These are phyloP conservation scores for Stachybotrys chlorohalonatus DNA, from an alignment of 2,329 filamentous ascomycete species.

Conservation along the genomic window DNA sequence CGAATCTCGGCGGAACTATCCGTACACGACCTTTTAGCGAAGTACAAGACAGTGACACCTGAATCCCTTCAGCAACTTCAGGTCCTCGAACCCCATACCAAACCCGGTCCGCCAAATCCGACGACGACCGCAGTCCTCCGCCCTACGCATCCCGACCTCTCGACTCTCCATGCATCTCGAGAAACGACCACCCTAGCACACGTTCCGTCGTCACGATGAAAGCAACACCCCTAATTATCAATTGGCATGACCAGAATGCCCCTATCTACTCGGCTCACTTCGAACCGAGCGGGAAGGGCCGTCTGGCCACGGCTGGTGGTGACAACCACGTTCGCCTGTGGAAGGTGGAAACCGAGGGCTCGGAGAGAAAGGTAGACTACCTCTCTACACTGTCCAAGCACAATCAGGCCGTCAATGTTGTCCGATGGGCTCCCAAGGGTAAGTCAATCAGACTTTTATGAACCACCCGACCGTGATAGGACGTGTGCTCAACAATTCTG, in stretches of 20 bases:
- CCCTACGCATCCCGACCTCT: slow-evolving; percentile 3
- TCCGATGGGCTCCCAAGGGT: slow-evolving; percentile 93
- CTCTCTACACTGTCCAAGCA: slow-evolving; percentile 87
- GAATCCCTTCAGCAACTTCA: not conserved
- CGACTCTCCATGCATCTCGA: slow-evolving; percentile 20
- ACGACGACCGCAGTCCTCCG: not conserved
- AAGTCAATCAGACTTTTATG: slow-evolving; percentile 7
- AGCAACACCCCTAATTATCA: slow-evolving; percentile 89
- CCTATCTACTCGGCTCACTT: slow-evolving; percentile 98
- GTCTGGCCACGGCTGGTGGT: slow-evolving; percentile 87
- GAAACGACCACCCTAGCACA: slow-evolving; percentile 13
- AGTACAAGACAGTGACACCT: not conserved
- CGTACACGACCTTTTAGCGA: not conserved
- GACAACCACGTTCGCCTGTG: slow-evolving; percentile 96
- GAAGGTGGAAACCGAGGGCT: slow-evolving; percentile 77
- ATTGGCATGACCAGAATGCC: slow-evolving; percentile 96
- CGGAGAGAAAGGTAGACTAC: slow-evolving; percentile 84
- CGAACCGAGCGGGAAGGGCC: slow-evolving; percentile 82
- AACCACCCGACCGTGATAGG: not conserved
- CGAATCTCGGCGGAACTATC: no score
- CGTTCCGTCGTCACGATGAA: slow-evolving; percentile 59
- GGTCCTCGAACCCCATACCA: not conserved
- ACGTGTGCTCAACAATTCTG: slow-evolving; percentile 2
- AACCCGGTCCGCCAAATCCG: not conserved
- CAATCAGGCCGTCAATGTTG: slow-evolving; percentile 95